Percentiles rank a stretch among this genome's conserved stretches.
phyloP scores from a whole-genome alignment of 805 yeast genomes.

The Candida vartiovaarae region DNA sequence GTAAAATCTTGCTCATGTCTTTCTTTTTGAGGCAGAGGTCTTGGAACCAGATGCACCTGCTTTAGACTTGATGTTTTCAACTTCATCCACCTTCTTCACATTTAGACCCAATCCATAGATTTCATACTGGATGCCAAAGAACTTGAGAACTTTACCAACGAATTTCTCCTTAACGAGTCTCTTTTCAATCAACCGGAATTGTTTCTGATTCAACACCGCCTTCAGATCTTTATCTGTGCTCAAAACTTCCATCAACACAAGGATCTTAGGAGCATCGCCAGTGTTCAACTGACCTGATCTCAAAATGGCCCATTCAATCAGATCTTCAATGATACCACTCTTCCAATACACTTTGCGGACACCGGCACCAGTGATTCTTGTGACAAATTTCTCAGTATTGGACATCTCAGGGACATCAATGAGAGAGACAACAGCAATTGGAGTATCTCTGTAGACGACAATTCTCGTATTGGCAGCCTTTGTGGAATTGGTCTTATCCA shows the following conservation, averaged over 20 bases:
- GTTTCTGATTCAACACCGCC: constrained; percentile 31
- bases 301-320: constrained; percentile 52
- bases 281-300: constrained; percentile 38
- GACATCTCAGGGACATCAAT: constrained; percentile 37
- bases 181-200: constrained; percentile 34
- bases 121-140: constrained; percentile 16
- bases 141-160: constrained; percentile 4
- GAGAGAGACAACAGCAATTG: constrained; percentile 54
- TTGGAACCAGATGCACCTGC: constrained; percentile 18
- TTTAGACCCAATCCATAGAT: constrained; percentile 21
- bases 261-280: constrained; percentile 25
- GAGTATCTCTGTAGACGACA: constrained; percentile 59
- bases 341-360: constrained; percentile 61
- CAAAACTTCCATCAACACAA: constrained; percentile 41
- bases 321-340: constrained; percentile 57
- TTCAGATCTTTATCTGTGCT: constrained; percentile 42
- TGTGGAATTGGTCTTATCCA: constrained; percentile 17
- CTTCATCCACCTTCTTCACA: constrained; percentile 9
- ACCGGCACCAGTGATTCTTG: constrained; percentile 51
- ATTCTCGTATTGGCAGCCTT: constrained; percentile 45
- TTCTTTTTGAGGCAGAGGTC: background rate
- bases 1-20: background rate
- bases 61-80: constrained; percentile 12
- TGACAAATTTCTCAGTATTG: constrained; percentile 35
- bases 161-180: constrained; percentile 8